These are phyloP conservation scores for Lactarius sp. DNA, from an alignment of 768 basidiomycete species.

Conservation along the genomic window DNA sequence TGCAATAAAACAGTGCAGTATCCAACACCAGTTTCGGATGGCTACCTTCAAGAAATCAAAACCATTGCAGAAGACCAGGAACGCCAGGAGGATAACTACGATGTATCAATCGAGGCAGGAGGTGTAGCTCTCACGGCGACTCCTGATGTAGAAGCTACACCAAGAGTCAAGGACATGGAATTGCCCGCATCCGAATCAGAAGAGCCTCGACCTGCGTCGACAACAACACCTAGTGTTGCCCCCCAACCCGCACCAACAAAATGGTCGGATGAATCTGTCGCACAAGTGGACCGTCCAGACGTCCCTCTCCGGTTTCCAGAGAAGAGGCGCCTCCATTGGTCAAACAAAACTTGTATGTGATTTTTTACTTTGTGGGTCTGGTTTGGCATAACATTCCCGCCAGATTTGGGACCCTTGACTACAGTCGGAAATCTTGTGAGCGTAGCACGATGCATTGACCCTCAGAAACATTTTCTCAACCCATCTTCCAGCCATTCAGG, in stretches of 20 bases:
- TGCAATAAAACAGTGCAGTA: constrained; percentile 41
- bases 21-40: constrained; percentile 55
- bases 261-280: constrained; percentile 26
- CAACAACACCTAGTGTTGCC: constrained; percentile 2
- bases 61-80: constrained; percentile 8
- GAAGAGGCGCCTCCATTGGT: constrained; percentile 85
- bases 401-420: constrained; percentile 76
- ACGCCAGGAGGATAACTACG: constrained; percentile 10
- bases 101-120: constrained; percentile 19
- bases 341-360: constrained; percentile 73
- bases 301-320: constrained; percentile 67
- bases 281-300: constrained; percentile 57
- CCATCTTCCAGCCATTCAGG: constrained; percentile 73
- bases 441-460: constrained; percentile 11
- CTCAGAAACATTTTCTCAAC: neutral
- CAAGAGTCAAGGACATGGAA: neutral
- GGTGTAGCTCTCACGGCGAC: constrained; percentile 3
- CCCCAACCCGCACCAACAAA: constrained; percentile 22
- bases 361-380: constrained; percentile 26
- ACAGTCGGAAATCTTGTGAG: constrained; percentile 91
- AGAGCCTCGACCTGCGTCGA: constrained; percentile 22
- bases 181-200: constrained; percentile 25
- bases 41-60: constrained; percentile 54
- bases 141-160: constrained; percentile 13
- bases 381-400: constrained; percentile 30